phyloP scores from a whole-genome alignment of 495 filamentous ascomycete species.

The Mytilinidion resinicola region DNA sequence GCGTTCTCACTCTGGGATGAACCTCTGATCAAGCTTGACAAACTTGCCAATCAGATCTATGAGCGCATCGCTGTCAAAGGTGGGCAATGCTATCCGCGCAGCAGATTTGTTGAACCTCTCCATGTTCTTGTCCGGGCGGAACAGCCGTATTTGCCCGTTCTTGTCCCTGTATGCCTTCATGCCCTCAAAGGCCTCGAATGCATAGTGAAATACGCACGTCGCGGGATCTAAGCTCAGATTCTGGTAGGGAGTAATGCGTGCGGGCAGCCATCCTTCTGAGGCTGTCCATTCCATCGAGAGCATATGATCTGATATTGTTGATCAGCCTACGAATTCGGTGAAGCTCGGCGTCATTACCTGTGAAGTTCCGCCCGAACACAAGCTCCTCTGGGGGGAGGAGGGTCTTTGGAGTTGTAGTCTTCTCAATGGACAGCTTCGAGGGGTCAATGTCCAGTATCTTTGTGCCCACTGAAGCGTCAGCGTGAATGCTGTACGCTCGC shows the following conservation, averaged over 20 bases:
- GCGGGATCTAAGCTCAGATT: slow-evolving; percentile 94
- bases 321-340: slow-evolving; percentile 11
- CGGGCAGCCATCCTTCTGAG: slow-evolving; percentile 67
- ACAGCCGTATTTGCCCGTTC: slow-evolving; percentile 68
- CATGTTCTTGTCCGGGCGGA: slow-evolving; percentile 98
- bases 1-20: slow-evolving; percentile 65
- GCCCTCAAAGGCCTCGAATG: slow-evolving; percentile 93
- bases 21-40: slow-evolving; percentile 71
- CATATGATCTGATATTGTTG: slow-evolving; percentile 73
- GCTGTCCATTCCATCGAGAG: slow-evolving; percentile 91
- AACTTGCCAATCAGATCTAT: slow-evolving; percentile 76
- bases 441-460: slow-evolving; percentile 61
- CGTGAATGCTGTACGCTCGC: slow-evolving; percentile 34
- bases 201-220: slow-evolving; percentile 97
- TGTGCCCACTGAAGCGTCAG: slow-evolving; percentile 24
- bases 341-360: slow-evolving; percentile 47
- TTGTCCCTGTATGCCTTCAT: slow-evolving; percentile 96
- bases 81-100: slow-evolving; percentile 84
- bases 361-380: slow-evolving; percentile 83
- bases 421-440: slow-evolving; percentile 64
- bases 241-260: slow-evolving; percentile 85
- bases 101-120: slow-evolving; percentile 81
- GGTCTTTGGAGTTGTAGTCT: slow-evolving; percentile 68
- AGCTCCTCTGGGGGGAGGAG: slow-evolving; percentile 68
- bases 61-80: slow-evolving; percentile 62